Evolutionary conservation across 352 stramenopile genomes (phyloP).

Genomic region (Phytopythium boreale): DNA sequence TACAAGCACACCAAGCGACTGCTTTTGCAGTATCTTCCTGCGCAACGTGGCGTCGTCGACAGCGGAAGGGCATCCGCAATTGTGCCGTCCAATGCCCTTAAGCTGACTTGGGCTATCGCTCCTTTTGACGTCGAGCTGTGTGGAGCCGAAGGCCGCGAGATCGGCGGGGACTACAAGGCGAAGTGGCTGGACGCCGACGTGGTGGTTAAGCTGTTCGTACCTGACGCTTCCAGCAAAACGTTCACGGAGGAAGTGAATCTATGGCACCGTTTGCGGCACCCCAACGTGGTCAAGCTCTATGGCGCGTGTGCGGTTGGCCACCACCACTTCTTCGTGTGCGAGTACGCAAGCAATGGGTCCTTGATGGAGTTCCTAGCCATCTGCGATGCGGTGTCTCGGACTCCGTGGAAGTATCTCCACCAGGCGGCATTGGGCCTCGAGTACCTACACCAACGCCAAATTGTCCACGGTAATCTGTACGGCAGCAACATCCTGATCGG

Average conservation of each 20-base stretch:
- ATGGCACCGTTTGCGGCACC: slow-evolving; percentile 1
- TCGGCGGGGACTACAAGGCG: slow-evolving; percentile 3
- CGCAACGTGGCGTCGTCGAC: too few relatives aligned
- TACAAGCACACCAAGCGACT: background rate
- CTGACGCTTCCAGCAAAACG: background rate
- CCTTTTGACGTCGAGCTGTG: background rate
- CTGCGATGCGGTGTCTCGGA: background rate
- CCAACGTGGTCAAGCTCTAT: background rate
- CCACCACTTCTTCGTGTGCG: slow-evolving; percentile 20
- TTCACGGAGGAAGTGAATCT: slow-evolving; percentile 7
- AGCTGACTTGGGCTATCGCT: background rate
- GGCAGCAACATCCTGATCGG: slow-evolving; percentile 29
- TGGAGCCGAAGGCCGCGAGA: background rate
- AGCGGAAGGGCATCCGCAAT: too few relatives aligned
- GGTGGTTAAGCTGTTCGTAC: slow-evolving; percentile 9
- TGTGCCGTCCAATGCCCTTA: too few relatives aligned
- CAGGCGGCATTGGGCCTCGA: slow-evolving; percentile 21
- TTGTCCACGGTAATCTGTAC: slow-evolving; percentile 28
- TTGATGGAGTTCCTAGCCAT: slow-evolving; percentile 15
- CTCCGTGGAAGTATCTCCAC: slow-evolving; percentile 21
- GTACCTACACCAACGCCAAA: slow-evolving; percentile 22
- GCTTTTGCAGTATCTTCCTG: background rate
- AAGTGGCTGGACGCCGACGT: slow-evolving; percentile 15
- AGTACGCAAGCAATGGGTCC: slow-evolving; percentile 17
- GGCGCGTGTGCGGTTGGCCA: background rate